Evolutionary conservation across 306 rosid species (phyloP), one percentile per base, ranked within the genome.

Genomic region (Cicer judaicum): DNA sequence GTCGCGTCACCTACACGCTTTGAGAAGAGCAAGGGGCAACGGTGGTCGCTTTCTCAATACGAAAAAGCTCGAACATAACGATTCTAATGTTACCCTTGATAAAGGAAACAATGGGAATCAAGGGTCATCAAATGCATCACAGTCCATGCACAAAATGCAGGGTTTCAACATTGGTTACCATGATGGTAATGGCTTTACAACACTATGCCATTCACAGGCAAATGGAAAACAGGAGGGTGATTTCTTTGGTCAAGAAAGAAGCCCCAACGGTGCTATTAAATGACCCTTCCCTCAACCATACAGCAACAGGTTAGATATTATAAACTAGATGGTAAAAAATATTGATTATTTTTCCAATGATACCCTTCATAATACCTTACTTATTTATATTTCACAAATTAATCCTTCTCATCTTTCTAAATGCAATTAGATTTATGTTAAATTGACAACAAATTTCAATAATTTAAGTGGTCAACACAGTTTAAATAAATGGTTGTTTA

Each of bases 31-130:
- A 66, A 90, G 98, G 67, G 98, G 98, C 3, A 86, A 84, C 12
- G 96, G 98, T 10, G 98, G 96, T 7, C 96, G 98, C 76, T 92
- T 92, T 82, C 89, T 90, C 12, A 92, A 92, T 71, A 87, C 87
- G 3, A 93, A 89, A 85, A 87, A 89, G 76, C 86, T 56, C 10
- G 87, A 87, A 56, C 69, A 16, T 46, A 62, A 57, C 29, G 72
- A 50, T 42, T 74, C 83, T 19, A 69, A 70, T 57, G 40, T 78
- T 63, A 36, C 85, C 15, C 40, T 44, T 39, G 87, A 81, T 63
- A 63, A 85, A 5, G 80, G 55, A 76, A 47, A 69, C 62, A 64
- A 81, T 24, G 86, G 77, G 81, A 80, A 78, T 42, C 59, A 60
- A 48, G 18, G 71, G 72, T 72, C 91, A 38, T 67, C 85, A 11